These are phyloP conservation scores for Durotheca rogersii DNA, from an alignment of 495 filamentous ascomycete species.

Conservation along the genomic window DNA sequence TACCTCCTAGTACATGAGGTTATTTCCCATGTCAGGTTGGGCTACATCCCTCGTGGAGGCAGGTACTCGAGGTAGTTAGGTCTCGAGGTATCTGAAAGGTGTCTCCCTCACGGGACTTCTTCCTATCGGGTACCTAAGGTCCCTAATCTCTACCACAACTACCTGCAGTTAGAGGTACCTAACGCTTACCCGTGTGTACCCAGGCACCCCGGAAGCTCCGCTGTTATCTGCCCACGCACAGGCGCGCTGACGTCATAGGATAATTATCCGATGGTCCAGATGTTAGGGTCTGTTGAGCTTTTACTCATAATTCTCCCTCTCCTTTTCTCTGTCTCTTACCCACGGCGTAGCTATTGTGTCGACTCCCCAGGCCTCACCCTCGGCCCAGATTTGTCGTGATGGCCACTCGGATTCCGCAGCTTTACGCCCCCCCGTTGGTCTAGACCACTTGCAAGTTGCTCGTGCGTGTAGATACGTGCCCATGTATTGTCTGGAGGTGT, in stretches of 20 bases:
- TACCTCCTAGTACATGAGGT: no score
- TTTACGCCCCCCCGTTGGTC: conserved; percentile 18
- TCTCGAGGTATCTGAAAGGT: not conserved
- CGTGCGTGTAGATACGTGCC: no score
- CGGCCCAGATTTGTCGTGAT: not conserved
- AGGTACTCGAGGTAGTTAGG: conserved; percentile 1
- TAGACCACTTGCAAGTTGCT: conserved; percentile 21
- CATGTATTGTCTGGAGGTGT: conserved; percentile 7
- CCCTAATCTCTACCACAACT: no score
- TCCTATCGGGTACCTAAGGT: not conserved
- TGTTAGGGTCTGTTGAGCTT: conserved; percentile 7
- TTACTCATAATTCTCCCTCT: not conserved
- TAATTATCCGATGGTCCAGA: conserved; percentile 21
- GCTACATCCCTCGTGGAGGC: conserved; percentile 8
- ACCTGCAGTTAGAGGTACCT: no score
- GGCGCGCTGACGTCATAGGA: conserved; percentile 22
- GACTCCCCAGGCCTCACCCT: not conserved
- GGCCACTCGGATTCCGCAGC: conserved; percentile 8
- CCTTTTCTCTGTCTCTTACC: not conserved
- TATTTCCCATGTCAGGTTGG: conserved; percentile 23
- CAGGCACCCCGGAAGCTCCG: not conserved
- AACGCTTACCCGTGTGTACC: no score
- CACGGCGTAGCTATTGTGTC: not conserved
- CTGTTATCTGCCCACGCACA: conserved; percentile 4
- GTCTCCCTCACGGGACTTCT: not conserved